Base-by-base conservation (phyloP, 148 eudicot species). In the Chenopodium formosanum region DNA sequence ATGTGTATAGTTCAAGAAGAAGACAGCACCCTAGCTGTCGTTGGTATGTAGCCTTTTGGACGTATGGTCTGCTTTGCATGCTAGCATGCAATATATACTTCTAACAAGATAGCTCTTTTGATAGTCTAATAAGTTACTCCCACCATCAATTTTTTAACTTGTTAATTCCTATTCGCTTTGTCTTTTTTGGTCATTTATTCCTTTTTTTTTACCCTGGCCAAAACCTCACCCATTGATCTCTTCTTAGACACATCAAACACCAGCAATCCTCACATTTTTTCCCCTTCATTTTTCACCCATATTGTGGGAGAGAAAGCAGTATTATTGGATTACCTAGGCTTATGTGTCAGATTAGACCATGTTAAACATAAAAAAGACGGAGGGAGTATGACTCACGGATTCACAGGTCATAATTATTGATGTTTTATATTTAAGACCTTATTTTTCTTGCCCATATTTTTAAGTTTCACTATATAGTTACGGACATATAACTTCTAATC, bases 1-100 rank as follows among this genome's bases (percentile, higher is more conserved):
- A 76, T 69, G 67, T 68, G 72, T 76, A 56, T 76, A 70, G 34
- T 79, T 58, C 17, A 70, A 78, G 74, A 79, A 70, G 82, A 79
- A 70, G 76, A 79, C 82, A 79, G 0, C 52, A 70, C 10, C 74
- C 50, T 70, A 79, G 82, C 69, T 79, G 82, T 70, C 82, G 69
- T 79, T 79, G 82, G 75, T 70, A 34, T 47, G 78, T 31, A 44
- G 60, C 47, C 27, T 76, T 76, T 69, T 82, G 80, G 68, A 66
- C 78, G 74, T 68, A 67, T 75, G 66, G 79, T 75, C 74, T 37
- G 75, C 79, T 67, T 44, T 75, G 79, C 79, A 81, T 75, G 83
- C 50, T 48, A 65, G 50, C 83, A 81, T 81, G 79, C 79, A 81
- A 56, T 19, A 56, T 17, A 56, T 56, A 56, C 62, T 56, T 17